A percentile compares a stretch with the other conserved stretches of the same genome.
Conservation (phyloP, 2,329 filamentous ascomycete genomes). For the Beauveria sp. region DNA sequence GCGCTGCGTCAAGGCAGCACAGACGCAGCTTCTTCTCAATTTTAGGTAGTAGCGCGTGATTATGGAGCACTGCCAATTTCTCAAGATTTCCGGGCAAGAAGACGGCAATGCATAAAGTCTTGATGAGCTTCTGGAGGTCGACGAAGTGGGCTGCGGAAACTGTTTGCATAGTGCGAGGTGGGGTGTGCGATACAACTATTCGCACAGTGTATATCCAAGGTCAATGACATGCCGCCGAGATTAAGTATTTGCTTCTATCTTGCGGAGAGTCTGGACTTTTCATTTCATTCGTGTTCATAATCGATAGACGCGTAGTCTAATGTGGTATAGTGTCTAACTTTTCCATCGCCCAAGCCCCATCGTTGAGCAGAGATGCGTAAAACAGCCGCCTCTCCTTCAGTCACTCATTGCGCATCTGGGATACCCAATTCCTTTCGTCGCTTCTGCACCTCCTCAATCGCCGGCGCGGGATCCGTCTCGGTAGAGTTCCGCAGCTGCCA, state of each 20-base stretch:
- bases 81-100: background rate
- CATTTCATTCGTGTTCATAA: background rate
- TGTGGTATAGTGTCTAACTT: conserved; percentile 3
- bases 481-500: conserved; percentile 84
- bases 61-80: no score
- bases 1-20: background rate
- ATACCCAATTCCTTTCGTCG: conserved; percentile 47
- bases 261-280: background rate
- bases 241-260: background rate
- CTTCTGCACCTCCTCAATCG: conserved; percentile 50
- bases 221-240: background rate
- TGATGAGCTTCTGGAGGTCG: background rate
- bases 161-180: background rate
- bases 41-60: background rate
- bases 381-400: background rate
- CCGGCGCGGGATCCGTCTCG: conserved; percentile 48
- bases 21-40: background rate
- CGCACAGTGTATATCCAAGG: background rate
- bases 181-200: background rate
- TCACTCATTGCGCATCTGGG: background rate
- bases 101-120: background rate
- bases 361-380: background rate
- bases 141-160: background rate
- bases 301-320: background rate
- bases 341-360: background rate